phyloP scores from a whole-genome alignment of 1,139 yeast species.

The Eremothecium cymbalariae region DNA sequence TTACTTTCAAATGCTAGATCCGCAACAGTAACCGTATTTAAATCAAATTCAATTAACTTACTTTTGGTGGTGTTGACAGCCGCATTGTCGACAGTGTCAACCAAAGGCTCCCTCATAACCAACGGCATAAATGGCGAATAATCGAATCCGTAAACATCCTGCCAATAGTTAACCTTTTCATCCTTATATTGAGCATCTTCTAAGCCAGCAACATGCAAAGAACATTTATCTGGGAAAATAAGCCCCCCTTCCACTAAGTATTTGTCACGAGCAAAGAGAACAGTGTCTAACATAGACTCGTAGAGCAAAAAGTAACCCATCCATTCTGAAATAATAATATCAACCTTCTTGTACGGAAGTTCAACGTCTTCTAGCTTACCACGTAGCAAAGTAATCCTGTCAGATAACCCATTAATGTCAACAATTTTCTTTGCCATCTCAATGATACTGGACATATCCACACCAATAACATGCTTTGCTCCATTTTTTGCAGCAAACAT shows the following conservation, averaged over 20 bases:
- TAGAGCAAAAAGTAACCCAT: conserved; percentile 96
- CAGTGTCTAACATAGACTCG: conserved; percentile 98
- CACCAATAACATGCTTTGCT: conserved; percentile 93
- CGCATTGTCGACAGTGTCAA: conserved; percentile 79
- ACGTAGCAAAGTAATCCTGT: conserved; percentile 79
- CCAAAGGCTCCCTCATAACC: conserved; percentile 90
- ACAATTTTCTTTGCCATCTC: conserved; percentile 88
- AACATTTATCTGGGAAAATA: conserved; percentile 91
- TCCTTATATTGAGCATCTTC: conserved; percentile 93
- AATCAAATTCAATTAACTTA: conserved; percentile 72
- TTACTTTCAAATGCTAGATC: conserved; percentile 67
- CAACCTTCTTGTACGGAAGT: conserved; percentile 75
- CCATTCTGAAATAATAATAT: conserved; percentile 96
- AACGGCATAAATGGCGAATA: conserved; percentile 63
- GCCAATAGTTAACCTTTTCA: conserved; percentile 93
- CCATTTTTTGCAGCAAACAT: conserved; percentile 99
- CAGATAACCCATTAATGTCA: conserved; percentile 73
- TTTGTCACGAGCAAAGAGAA: conserved; percentile 85
- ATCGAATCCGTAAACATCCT: conserved; percentile 94
- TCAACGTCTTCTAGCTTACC: conserved; percentile 93
- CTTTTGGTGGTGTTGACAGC: conserved; percentile 67
- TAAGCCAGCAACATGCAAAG: conserved; percentile 84
- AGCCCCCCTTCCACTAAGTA: conserved; percentile 82
- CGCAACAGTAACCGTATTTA: conserved; percentile 78
- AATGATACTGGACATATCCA: conserved; percentile 94